Base-by-base conservation (phyloP, 768 basidiomycete genomes). In the Auricularia sp. region DNA sequence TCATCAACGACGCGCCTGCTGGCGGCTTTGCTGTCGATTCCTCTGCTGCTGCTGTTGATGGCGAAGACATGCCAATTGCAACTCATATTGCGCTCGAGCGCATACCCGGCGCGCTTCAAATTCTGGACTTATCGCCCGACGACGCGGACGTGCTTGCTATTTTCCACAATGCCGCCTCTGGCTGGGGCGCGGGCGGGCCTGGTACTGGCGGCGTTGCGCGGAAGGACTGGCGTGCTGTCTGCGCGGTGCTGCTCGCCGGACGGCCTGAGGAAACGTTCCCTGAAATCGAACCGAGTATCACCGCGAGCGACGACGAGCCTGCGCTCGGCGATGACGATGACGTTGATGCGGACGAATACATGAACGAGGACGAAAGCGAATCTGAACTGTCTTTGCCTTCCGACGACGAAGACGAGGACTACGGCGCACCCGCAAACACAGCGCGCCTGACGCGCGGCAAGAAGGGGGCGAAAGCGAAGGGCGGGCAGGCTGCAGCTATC, bases 201-300 rank as follows among this genome's bases (percentile, higher is more conserved):
- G 69, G 37, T 76, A 72, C 14, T 73, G 73, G 35, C 72, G 66
- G 64, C 54, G 82, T 94, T 33, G 83, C 80, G 68, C 77, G 80
- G 61, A 84, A 85, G 35, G 91, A 92, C 71, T 94, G 89, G 88
- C 82, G 88, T 44, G 81, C 89, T 13, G 88, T 94, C 3, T 93
- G 91, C 71, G 85, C 87, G 10, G 87, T 87, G 3, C 76, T 94
- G 13, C 77, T 93, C 3, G 87, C 85, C 65, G 76, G 44, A 3
- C 64, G 42, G 24, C n/a, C 47, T 54, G 62, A 65, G 39, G 54
- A 64, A 11, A 58, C 29, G 8, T 42, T 44, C 62, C 62, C 61
- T 33, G 61, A 18, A 11, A 34, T 54, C 6, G 56, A 11, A 14
- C 58, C 37, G 21, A 29, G 13, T 29, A 47, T 11, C 21, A 56